phyloP scores from a whole-genome alignment of 441 rosid genomes.

The Melastoma candidum region DNA sequence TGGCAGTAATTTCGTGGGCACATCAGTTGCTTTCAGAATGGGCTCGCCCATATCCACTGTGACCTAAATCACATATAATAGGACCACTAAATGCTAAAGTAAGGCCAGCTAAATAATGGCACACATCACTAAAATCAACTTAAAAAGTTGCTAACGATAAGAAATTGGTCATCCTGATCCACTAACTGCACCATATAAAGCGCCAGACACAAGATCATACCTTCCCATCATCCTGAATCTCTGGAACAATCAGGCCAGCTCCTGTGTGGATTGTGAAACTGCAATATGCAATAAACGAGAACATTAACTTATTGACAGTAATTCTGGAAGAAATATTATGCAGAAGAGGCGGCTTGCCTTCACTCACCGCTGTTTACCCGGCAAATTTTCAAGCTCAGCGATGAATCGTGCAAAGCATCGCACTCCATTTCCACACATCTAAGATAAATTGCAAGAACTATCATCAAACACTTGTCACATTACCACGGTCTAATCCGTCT shows the following conservation, averaged over 20 bases:
- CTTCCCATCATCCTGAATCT: conserved; percentile 76
- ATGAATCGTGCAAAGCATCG: conserved; percentile 89
- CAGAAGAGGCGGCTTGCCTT: too few species aligned
- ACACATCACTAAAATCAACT: too few species aligned
- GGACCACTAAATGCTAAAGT: neutral
- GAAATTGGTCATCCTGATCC: too few species aligned
- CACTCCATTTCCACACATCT: conserved; percentile 84
- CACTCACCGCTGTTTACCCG: conserved; percentile 36
- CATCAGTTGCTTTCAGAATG: conserved; percentile 63
- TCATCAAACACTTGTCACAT: conserved; percentile 3
- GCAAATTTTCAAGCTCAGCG: conserved; percentile 66
- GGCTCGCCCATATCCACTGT: conserved; percentile 96
- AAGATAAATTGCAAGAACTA: conserved; percentile 10
- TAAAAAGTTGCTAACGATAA: too few species aligned
- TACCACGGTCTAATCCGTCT: too few species aligned
- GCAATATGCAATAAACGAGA: conserved; percentile 7
- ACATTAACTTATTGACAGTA: neutral
- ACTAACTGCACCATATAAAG: neutral
- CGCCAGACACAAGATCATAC: conserved; percentile 18
- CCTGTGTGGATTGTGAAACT: conserved; percentile 82
- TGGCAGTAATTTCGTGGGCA: conserved; percentile 61
- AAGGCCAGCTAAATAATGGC: neutral
- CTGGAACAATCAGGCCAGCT: conserved; percentile 92
- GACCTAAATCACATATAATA: conserved; percentile 33
- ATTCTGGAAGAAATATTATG: neutral